Evolutionary conservation across 2,329 filamentous ascomycete genomes (phyloP).

Genomic region (Xenosphaeropsis pyriputrescens): DNA sequence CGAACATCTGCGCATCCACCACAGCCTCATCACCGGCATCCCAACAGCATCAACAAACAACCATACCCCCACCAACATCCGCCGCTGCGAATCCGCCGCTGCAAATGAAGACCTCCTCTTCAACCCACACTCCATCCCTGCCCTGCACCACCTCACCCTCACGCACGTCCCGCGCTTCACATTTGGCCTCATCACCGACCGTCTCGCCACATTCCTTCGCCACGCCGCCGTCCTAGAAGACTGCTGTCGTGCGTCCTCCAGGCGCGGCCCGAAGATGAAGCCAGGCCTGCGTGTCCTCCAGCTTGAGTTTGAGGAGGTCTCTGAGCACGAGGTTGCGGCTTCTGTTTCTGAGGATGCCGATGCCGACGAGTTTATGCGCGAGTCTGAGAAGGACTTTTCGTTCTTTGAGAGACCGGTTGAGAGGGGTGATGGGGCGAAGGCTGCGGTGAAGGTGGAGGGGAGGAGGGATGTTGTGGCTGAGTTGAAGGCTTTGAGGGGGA

Average conservation of each 20-base stretch:
- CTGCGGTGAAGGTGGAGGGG: neutral
- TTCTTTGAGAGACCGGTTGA: slow-evolving; percentile 10
- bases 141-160: slow-evolving; percentile 35
- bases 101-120: slow-evolving; percentile 24
- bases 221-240: slow-evolving; percentile 33
- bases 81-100: neutral
- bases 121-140: slow-evolving; percentile 39
- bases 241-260: slow-evolving; percentile 18
- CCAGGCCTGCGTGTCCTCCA: slow-evolving; percentile 35
- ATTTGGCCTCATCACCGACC: slow-evolving; percentile 30
- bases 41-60: slow-evolving; percentile 18
- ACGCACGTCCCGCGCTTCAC: slow-evolving; percentile 39
- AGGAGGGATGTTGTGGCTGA: neutral
- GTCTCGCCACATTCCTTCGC: slow-evolving; percentile 31
- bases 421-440: too few relatives aligned
- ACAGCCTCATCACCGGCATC: slow-evolving; percentile 42
- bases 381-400: slow-evolving; percentile 11
- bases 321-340: neutral
- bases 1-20: slow-evolving; percentile 37
- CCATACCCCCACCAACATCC: slow-evolving; percentile 19
- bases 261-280: slow-evolving; percentile 27
- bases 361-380: slow-evolving; percentile 9
- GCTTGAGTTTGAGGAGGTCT: slow-evolving; percentile 30
- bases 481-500: neutral
- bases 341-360: slow-evolving; percentile 13